A percentile compares a stretch with the other conserved stretches of the same genome.
Evolutionary conservation across 73 alveolate species (phyloP).

Genomic region (Tetrahymena elliotti): DNA sequence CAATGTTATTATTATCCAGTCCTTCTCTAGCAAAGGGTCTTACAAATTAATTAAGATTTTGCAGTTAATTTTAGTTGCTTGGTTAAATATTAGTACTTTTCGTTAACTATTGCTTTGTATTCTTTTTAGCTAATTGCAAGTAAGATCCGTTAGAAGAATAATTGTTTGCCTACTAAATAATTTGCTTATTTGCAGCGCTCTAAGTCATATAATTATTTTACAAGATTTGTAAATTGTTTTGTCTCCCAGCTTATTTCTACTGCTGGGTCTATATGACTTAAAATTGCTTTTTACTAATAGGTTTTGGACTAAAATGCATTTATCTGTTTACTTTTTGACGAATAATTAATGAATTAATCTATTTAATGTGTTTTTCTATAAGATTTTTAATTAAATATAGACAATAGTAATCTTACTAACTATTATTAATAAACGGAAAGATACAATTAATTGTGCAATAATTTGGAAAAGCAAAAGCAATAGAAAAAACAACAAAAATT

Average conservation of each 20-base stretch:
- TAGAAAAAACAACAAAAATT: no score
- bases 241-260: not conserved
- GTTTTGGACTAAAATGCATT: not conserved
- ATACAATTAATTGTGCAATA: not conserved
- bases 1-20: no score
- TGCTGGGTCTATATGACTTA: not conserved
- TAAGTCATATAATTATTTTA: not conserved
- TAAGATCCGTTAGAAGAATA: not conserved
- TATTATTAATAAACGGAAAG: not conserved
- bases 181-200: not conserved
- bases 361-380: not conserved
- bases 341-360: not conserved
- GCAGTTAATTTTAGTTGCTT: no score
- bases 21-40: not conserved
- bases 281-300: not conserved
- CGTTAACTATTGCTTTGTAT: not conserved
- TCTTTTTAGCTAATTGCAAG: not conserved
- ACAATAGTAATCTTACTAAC: no score
- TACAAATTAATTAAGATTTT: no score
- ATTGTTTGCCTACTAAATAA: not conserved
- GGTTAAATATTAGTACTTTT: not conserved
- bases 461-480: not conserved
- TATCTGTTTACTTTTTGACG: not conserved
- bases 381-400: no score
- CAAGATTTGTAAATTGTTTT: not conserved